These are phyloP conservation scores for Carpinus fangiana DNA, from an alignment of 306 rosid species.

Conservation along the genomic window DNA sequence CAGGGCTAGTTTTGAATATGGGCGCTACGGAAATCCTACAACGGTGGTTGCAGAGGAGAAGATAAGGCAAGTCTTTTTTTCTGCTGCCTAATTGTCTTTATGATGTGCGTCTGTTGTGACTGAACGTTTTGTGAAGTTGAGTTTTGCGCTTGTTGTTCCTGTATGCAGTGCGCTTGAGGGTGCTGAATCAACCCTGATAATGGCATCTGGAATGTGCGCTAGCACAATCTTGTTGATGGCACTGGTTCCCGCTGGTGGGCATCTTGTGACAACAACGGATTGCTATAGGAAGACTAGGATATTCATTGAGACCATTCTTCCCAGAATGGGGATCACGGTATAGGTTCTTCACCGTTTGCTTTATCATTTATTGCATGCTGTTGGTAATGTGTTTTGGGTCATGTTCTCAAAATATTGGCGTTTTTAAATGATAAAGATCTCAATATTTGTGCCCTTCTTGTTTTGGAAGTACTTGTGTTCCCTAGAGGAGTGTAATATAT, in stretches of 20 bases:
- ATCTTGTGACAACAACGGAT: slow-evolving; percentile 91
- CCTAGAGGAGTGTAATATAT: neutral
- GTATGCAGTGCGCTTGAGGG: slow-evolving; percentile 82
- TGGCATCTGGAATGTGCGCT: slow-evolving; percentile 97
- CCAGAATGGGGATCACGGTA: slow-evolving; percentile 94
- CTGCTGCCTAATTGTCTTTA: slow-evolving; percentile 10
- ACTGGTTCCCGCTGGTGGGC: slow-evolving; percentile 94
- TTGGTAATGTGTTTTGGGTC: neutral
- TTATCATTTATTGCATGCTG: neutral
- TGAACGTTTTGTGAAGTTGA: slow-evolving; percentile 14
- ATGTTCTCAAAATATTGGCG: neutral
- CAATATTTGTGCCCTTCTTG: neutral
- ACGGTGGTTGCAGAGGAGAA: slow-evolving; percentile 88
- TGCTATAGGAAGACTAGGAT: slow-evolving; percentile 94
- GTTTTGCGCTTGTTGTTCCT: slow-evolving; percentile 11
- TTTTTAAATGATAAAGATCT: slow-evolving; percentile 7
- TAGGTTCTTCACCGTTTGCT: slow-evolving; percentile 5
- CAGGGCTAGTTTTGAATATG: slow-evolving; percentile 72
- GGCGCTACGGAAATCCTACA: slow-evolving; percentile 95
- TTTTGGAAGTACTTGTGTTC: neutral
- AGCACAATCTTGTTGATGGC: slow-evolving; percentile 83
- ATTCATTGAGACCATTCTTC: slow-evolving; percentile 81
- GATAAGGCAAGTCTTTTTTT: slow-evolving; percentile 63
- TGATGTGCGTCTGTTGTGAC: neutral
- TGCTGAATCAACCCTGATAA: slow-evolving; percentile 85